These are phyloP conservation scores for Dichotomopilus funicola DNA, from an alignment of 2,329 filamentous ascomycete species.

Conservation along the genomic window DNA sequence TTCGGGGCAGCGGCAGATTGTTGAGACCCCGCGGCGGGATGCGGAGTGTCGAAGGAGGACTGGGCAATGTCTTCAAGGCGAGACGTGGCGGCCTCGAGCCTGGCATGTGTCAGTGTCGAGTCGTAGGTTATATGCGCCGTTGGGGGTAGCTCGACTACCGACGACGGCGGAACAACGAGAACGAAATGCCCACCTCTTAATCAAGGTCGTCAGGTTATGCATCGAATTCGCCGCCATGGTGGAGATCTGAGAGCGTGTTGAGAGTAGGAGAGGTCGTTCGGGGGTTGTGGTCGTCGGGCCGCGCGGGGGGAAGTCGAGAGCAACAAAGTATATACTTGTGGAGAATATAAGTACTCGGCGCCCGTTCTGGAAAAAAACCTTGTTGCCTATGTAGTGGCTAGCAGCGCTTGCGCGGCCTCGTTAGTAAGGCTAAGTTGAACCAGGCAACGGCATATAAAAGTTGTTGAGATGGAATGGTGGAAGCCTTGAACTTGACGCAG, in stretches of 20 bases:
- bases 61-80: constrained; percentile 93
- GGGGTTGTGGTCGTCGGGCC: background rate
- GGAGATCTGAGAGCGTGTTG: constrained; percentile 11
- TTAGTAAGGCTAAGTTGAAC: too few relatives aligned
- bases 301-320: background rate
- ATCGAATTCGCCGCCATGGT: constrained; percentile 75
- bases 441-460: too few relatives aligned
- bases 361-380: too few relatives aligned
- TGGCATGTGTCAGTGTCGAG: constrained; percentile 48
- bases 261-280: background rate
- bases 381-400: too few relatives aligned
- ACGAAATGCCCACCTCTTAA: constrained; percentile 72
- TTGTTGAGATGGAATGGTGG: background rate
- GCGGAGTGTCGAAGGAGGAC: constrained; percentile 57
- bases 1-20: constrained; percentile 28
- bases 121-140: constrained; percentile 17
- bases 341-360: too few relatives aligned
- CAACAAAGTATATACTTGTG: too few relatives aligned
- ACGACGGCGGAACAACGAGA: background rate
- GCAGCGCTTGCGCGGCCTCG: too few relatives aligned
- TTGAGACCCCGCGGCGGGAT: constrained; percentile 35
- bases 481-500: background rate
- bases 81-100: constrained; percentile 94
- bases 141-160: background rate
- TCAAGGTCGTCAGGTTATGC: constrained; percentile 94